phyloP scores from a whole-genome alignment of 1,284 basidiomycete species.

The Laetiporus sulphureus region DNA sequence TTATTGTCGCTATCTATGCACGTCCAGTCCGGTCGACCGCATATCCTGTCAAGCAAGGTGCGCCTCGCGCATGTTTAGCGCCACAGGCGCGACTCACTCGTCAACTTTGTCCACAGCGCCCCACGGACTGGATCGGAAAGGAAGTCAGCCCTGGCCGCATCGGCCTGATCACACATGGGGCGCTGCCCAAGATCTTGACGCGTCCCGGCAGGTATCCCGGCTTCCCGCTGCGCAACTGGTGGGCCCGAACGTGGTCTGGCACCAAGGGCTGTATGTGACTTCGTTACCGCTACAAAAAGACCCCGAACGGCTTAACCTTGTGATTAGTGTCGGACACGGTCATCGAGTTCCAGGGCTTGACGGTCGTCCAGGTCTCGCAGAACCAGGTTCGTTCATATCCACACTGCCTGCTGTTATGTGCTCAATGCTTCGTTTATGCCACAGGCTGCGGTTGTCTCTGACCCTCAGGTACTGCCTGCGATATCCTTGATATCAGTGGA shows the following conservation, averaged over 20 bases:
- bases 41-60: constrained; percentile 36
- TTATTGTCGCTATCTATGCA: neutral
- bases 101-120: constrained; percentile 32
- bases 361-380: constrained; percentile 75
- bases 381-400: constrained; percentile 40
- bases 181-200: constrained; percentile 64
- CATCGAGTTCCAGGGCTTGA: constrained; percentile 69
- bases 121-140: constrained; percentile 61
- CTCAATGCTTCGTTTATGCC: no score
- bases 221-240: constrained; percentile 74
- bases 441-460: constrained; percentile 68
- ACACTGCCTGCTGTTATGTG: neutral
- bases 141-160: constrained; percentile 62
- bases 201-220: constrained; percentile 70
- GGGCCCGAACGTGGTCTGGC: constrained; percentile 64
- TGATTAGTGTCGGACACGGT: constrained; percentile 67
- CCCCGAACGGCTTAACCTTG: neutral
- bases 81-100: neutral
- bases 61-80: neutral
- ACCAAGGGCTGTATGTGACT: constrained; percentile 53
- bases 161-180: constrained; percentile 73
- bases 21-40: constrained; percentile 43
- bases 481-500: no score
- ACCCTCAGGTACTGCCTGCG: constrained; percentile 66
- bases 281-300: neutral